Conservation (phyloP, 805 yeast species). For the Candida boleticola region DNA sequence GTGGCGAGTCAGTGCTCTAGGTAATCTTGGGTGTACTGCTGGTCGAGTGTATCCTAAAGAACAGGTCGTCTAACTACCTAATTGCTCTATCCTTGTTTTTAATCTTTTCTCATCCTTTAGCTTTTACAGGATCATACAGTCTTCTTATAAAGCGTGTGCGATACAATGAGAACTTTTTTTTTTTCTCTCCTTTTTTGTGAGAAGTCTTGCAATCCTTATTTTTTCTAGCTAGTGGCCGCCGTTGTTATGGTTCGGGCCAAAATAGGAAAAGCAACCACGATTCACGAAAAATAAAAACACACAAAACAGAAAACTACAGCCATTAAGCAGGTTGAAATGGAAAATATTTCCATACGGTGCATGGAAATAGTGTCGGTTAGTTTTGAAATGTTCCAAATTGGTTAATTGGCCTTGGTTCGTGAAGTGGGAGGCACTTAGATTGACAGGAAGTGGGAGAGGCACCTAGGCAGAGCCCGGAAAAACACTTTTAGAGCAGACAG, state of each 20-base stretch:
- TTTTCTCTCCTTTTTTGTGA: not conserved
- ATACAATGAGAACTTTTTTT: not conserved
- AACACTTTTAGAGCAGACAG: no score
- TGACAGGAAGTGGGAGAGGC: no score
- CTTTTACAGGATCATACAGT: no score
- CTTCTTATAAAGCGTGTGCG: slow-evolving; percentile 1
- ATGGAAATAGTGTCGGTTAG: not conserved
- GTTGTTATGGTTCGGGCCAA: not conserved
- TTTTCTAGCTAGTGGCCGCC: not conserved
- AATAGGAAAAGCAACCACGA: slow-evolving; percentile 4
- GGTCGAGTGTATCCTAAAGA: no score
- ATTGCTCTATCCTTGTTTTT: not conserved
- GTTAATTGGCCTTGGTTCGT: not conserved
- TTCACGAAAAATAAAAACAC: no score
- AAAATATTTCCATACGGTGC: not conserved
- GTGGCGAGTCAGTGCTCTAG: no score
- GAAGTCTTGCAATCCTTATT: not conserved
- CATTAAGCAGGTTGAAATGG: no score
- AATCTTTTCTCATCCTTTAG: slow-evolving; percentile 1
- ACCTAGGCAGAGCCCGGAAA: no score
- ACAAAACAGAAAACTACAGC: no score
- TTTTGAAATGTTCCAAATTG: not conserved
- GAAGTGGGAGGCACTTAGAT: no score
- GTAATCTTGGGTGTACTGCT: no score
- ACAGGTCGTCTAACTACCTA: no score